These are phyloP conservation scores for Ceriops decandra DNA, from an alignment of 345 rosid genomes.

Conservation along the genomic window DNA sequence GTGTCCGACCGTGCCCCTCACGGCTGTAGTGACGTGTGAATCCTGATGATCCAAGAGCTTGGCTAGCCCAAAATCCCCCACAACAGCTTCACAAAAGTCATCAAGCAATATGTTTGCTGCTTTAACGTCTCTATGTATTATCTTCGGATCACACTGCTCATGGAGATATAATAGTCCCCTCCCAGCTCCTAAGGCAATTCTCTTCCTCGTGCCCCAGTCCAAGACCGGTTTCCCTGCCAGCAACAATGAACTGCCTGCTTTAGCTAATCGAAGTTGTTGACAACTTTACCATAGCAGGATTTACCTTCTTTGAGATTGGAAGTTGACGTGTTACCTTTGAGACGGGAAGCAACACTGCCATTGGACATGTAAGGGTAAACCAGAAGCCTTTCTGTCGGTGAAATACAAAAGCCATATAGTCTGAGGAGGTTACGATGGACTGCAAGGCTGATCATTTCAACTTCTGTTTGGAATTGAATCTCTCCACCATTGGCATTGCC, in stretches of 20 bases:
- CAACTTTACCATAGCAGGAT: background rate
- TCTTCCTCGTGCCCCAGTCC: constrained; percentile 93
- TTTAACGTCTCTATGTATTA: constrained; percentile 97
- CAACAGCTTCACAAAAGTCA: constrained; percentile 89
- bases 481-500: constrained; percentile 76
- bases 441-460: constrained; percentile 97
- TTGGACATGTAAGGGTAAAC: constrained; percentile 96
- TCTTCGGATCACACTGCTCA: constrained; percentile 97
- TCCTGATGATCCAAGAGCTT: constrained; percentile 95
- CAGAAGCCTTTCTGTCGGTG: constrained; percentile 79
- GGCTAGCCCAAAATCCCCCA: constrained; percentile 94
- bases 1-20: constrained; percentile 95
- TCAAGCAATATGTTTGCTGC: constrained; percentile 95
- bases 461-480: constrained; percentile 88
- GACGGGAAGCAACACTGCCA: constrained; percentile 94
- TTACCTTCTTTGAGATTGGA: background rate
- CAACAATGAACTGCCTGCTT: background rate
- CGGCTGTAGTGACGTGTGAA: constrained; percentile 95
- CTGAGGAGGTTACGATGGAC: constrained; percentile 91
- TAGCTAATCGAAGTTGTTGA: background rate
- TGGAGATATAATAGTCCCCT: constrained; percentile 90
- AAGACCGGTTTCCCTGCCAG: constrained; percentile 59
- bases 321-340: constrained; percentile 53
- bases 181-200: constrained; percentile 90
- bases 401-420: constrained; percentile 80